These are phyloP conservation scores for Colletotrichum tanaceti DNA, from an alignment of 2,329 filamentous ascomycete species.

Conservation along the genomic window DNA sequence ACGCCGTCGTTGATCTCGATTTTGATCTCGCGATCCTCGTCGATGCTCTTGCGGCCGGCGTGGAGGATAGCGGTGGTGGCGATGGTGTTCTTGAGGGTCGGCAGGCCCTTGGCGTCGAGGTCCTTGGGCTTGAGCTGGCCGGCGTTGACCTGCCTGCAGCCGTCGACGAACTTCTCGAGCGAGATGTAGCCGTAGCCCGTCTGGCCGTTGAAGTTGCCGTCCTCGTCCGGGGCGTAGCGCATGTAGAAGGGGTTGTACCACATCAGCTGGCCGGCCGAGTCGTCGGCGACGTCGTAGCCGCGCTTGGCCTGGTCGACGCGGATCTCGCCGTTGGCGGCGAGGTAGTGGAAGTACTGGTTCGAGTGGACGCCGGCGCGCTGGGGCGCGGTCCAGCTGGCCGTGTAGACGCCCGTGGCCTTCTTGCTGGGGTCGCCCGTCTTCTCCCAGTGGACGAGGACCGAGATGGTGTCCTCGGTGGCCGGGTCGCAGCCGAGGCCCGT, in stretches of 20 bases:
- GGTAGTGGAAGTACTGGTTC: slow-evolving; percentile 97
- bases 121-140: slow-evolving; percentile 78
- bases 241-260: slow-evolving; percentile 98
- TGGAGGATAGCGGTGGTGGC: slow-evolving; percentile 93
- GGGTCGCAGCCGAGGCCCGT: slow-evolving; percentile 81
- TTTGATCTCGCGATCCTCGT: slow-evolving; percentile 81
- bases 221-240: slow-evolving; percentile 93
- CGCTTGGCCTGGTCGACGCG: slow-evolving; percentile 93
- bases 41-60: slow-evolving; percentile 84
- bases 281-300: slow-evolving; percentile 94
- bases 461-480: slow-evolving; percentile 93
- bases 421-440: slow-evolving; percentile 76
- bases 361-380: slow-evolving; percentile 94
- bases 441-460: slow-evolving; percentile 88
- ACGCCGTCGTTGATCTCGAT: slow-evolving; percentile 74
- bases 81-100: slow-evolving; percentile 88
- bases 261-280: slow-evolving; percentile 74
- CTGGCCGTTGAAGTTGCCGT: slow-evolving; percentile 93
- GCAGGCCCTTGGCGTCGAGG: slow-evolving; percentile 82
- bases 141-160: slow-evolving; percentile 81
- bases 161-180: slow-evolving; percentile 96
- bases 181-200: slow-evolving; percentile 93
- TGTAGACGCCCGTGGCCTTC: slow-evolving; percentile 88
- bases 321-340: slow-evolving; percentile 85
- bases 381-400: slow-evolving; percentile 93